Evolutionary conservation across 2,329 filamentous ascomycete species (phyloP).

Genomic region (Fonsecaea pugnacius): DNA sequence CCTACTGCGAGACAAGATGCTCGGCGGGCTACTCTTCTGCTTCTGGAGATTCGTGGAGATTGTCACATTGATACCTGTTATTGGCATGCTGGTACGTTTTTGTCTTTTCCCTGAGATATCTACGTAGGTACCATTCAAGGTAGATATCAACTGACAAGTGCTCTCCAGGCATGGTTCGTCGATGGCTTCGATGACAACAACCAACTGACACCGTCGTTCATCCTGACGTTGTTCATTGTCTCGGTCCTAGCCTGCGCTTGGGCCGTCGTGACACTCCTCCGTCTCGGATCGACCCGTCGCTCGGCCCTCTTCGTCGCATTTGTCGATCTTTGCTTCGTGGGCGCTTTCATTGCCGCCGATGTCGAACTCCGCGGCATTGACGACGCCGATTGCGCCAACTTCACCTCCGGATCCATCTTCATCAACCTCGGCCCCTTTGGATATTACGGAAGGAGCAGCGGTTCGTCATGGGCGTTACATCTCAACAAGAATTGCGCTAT

Average conservation of each 20-base stretch:
- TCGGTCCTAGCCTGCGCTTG: constrained; percentile 65
- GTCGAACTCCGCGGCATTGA: constrained; percentile 63
- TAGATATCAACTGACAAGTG: constrained; percentile 17
- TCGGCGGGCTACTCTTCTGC: constrained; percentile 63
- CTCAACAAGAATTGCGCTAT: constrained; percentile 82
- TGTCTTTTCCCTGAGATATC: not conserved
- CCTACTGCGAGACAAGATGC: constrained; percentile 45
- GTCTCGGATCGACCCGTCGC: constrained; percentile 62
- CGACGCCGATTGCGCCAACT: constrained; percentile 68
- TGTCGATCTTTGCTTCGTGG: constrained; percentile 65
- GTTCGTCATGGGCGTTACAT: constrained; percentile 55
- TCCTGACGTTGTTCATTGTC: constrained; percentile 69
- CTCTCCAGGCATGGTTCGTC: constrained; percentile 61
- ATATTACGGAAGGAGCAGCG: constrained; percentile 53
- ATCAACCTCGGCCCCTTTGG: constrained; percentile 67
- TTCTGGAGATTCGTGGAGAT: constrained; percentile 66
- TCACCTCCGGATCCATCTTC: constrained; percentile 59
- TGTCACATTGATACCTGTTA: constrained; percentile 64
- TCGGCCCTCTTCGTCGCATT: constrained; percentile 64
- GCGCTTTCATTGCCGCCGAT: constrained; percentile 66
- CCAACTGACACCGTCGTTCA: constrained; percentile 62
- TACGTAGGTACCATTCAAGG: not conserved
- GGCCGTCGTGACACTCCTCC: constrained; percentile 64
- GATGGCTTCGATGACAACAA: constrained; percentile 61
- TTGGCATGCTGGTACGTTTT: constrained; percentile 62